Evolutionary conservation across 306 rosid species (phyloP).

Genomic region (Ormosia semicastrata): DNA sequence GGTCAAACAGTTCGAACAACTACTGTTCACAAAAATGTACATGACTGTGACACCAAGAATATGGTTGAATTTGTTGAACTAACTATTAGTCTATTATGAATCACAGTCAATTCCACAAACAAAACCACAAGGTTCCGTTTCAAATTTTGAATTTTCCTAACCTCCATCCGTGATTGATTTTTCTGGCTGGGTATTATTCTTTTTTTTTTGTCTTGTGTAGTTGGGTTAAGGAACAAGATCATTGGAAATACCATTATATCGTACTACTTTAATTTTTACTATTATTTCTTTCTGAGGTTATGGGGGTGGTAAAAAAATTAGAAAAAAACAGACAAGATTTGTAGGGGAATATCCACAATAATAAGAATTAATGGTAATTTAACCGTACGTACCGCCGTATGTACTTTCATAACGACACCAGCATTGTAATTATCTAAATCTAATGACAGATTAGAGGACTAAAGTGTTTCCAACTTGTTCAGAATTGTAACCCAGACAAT

Average conservation of each 20-base stretch:
- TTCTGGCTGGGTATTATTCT: not conserved
- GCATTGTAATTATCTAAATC: slow-evolving; percentile 22
- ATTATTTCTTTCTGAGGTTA: not conserved
- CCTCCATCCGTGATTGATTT: slow-evolving; percentile 1
- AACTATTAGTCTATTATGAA: not conserved
- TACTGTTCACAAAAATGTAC: not conserved
- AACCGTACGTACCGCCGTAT: slow-evolving; percentile 18
- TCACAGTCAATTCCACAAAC: not conserved
- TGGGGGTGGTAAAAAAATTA: not conserved
- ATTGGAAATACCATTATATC: not conserved
- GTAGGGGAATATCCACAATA: slow-evolving; percentile 9
- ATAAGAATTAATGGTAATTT: not conserved
- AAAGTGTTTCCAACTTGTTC: slow-evolving; percentile 27
- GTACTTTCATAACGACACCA: slow-evolving; percentile 38
- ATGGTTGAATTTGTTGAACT: not conserved
- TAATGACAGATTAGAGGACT: slow-evolving; percentile 35
- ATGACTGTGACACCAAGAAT: not conserved
- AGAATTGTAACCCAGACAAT: slow-evolving; percentile 40
- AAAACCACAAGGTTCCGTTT: not conserved
- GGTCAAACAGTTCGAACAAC: slow-evolving; percentile 19
- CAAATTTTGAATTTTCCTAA: not conserved
- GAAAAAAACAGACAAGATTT: not conserved
- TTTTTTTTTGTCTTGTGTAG: not conserved
- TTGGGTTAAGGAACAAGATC: not conserved
- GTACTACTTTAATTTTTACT: not conserved